Evolutionary conservation across 1,284 basidiomycete species (phyloP).

Genomic region (Marasmius sp.): DNA sequence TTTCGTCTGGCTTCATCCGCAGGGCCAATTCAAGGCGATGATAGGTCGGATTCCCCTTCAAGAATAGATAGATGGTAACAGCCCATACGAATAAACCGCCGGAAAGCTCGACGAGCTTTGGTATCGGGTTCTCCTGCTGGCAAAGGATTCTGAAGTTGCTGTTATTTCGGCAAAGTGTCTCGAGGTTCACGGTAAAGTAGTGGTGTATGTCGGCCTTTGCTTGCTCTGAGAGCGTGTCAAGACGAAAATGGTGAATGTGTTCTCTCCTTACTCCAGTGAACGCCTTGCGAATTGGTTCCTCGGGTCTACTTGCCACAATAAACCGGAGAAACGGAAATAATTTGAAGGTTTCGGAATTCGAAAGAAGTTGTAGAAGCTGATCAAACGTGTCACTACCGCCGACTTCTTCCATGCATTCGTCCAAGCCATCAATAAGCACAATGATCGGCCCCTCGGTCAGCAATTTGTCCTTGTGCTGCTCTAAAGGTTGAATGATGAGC

Average conservation of each 20-base stretch:
- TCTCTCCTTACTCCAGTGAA: neutral
- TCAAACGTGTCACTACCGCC: neutral
- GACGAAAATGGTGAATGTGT: neutral
- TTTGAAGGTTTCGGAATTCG: neutral
- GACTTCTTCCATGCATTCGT: conserved; percentile 1
- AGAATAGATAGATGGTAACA: neutral
- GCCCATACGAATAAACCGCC: conserved; percentile 11
- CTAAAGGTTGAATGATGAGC: conserved; percentile 3
- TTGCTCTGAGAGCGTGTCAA: neutral
- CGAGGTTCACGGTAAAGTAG: neutral
- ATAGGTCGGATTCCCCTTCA: neutral
- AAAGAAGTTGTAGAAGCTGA: neutral
- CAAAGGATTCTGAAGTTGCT: neutral
- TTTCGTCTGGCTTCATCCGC: neutral
- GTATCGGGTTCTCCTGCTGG: neutral
- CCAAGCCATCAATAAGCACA: conserved; percentile 4
- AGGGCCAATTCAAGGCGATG: neutral
- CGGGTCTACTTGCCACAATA: conserved; percentile 3
- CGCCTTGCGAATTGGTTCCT: neutral
- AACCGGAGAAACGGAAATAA: conserved; percentile 2
- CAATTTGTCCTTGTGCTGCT: neutral
- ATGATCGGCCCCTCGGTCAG: neutral
- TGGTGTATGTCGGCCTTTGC: conserved; percentile 1
- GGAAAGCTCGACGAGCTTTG: neutral
- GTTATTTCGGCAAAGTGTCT: neutral